Conservation (phyloP, 352 stramenopile genomes). For the Phytophthora agathidicida region DNA sequence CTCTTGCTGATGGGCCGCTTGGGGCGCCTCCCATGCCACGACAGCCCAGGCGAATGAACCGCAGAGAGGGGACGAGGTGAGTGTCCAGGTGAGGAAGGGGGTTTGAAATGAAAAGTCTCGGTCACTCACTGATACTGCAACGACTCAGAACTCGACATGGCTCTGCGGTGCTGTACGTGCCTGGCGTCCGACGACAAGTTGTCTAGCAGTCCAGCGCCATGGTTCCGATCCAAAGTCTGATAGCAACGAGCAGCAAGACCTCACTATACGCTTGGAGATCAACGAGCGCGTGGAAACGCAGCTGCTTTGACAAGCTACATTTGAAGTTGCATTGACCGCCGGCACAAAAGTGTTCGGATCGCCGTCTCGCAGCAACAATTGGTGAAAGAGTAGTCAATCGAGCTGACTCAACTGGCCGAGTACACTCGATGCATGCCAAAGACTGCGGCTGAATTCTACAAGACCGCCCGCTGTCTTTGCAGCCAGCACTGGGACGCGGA, state of each 20-base stretch:
- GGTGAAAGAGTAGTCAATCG: not conserved
- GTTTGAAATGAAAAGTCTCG: not conserved
- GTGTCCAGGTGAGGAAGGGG: not conserved
- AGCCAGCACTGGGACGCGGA: not conserved
- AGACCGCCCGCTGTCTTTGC: not conserved
- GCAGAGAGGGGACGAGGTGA: not conserved
- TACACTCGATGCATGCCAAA: not conserved
- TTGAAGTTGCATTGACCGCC: not conserved
- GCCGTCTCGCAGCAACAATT: not conserved
- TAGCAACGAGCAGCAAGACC: not conserved
- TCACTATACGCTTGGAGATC: too few relatives aligned
- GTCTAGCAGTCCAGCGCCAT: too few relatives aligned
- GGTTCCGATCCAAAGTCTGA: not conserved
- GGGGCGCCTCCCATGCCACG: not conserved
- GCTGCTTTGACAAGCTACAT: not conserved
- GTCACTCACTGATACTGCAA: not conserved
- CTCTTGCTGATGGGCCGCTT: not conserved
- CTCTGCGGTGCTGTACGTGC: too few relatives aligned
- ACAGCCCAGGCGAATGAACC: too few relatives aligned
- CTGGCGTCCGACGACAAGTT: too few relatives aligned
- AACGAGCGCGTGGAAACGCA: not conserved
- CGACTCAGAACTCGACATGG: slow-evolving; percentile 1
- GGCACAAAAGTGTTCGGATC: not conserved
- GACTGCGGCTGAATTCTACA: not conserved
- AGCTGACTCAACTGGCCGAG: not conserved